phyloP scores from a whole-genome alignment of 2,329 filamentous ascomycete species.

The Colletotrichum aenigma region DNA sequence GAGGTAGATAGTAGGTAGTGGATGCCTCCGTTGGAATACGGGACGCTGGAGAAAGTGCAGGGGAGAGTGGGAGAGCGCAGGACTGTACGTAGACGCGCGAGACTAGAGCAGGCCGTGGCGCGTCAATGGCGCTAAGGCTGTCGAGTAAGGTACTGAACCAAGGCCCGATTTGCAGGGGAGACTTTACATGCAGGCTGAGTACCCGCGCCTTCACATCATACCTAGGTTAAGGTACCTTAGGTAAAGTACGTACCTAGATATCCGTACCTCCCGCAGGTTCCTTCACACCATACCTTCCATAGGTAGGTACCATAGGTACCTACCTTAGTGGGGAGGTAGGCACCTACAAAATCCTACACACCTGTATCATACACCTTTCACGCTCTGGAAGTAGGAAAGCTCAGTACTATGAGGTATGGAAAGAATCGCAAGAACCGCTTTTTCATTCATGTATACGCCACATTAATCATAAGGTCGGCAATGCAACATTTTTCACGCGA shows the following conservation, averaged over 20 bases:
- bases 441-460: not conserved
- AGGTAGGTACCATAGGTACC: too few relatives aligned
- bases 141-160: not conserved
- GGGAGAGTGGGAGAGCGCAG: not conserved
- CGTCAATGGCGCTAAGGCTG: not conserved
- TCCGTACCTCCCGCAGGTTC: too few relatives aligned
- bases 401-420: not conserved
- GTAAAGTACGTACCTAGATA: not conserved
- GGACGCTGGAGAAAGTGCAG: not conserved
- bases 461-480: not conserved
- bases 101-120: not conserved
- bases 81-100: not conserved
- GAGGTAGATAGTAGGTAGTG: not conserved
- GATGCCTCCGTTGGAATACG: not conserved
- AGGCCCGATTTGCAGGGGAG: not conserved
- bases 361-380: not conserved
- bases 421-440: not conserved
- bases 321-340: too few relatives aligned
- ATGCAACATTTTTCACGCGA: not conserved
- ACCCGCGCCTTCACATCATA: not conserved
- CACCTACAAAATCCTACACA: too few relatives aligned
- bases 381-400: not conserved
- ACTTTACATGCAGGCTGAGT: not conserved
- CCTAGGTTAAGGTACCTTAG: too few relatives aligned
- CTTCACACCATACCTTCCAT: too few relatives aligned